Base-by-base conservation (phyloP, 73 alveolate genomes). In the Paramecium sexaurelia region DNA sequence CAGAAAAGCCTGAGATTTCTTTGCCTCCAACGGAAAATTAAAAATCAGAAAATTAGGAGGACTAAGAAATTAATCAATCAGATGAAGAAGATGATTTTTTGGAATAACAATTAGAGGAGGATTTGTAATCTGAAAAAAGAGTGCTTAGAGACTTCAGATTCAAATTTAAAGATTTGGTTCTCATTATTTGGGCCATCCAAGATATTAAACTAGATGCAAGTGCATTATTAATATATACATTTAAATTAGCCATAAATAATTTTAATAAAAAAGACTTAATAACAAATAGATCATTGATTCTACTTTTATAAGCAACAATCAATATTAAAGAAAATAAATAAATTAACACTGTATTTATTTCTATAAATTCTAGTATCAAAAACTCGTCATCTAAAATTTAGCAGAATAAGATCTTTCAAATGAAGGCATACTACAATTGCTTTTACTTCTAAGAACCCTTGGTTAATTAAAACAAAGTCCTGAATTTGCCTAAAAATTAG, bases 81-180 rank as follows among this genome's bases (percentile, higher is more conserved):
- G 73, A 78, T 78, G 73, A 19, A 3, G 73, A 78, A 19, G 73
- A 51, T 0, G 32, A 43, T n/a, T 78, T 41, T 24, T 36, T 73
- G 15, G 90, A 78, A 36, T 11, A 71, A 35, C 11, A 71, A 71
- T 20, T 37, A n/a, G 55, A 71, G 29, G 37, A 29, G 26, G 51
- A 29, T 20, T 20, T 71, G 13, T 17, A 35, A 71, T 20, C 86
- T 40, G 67, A 51, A 51, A 51, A 17, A n/a, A 17, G 67, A 20
- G 39, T 61, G 1, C 83, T 61, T 22, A 61, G 26, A 26, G 83
- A 41, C 27, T 43, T 19, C 6, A 37, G 17, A 24, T 78, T 29
- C 20, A 43, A 78, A 33, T 78, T 78, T 24, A 78, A 78, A 78
- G 90, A 78, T 19, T 33, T 78, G 36, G 90, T 78, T 20, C 55